Evolutionary conservation across 441 rosid species (phyloP).

Genomic region (Pelargonium australe): DNA sequence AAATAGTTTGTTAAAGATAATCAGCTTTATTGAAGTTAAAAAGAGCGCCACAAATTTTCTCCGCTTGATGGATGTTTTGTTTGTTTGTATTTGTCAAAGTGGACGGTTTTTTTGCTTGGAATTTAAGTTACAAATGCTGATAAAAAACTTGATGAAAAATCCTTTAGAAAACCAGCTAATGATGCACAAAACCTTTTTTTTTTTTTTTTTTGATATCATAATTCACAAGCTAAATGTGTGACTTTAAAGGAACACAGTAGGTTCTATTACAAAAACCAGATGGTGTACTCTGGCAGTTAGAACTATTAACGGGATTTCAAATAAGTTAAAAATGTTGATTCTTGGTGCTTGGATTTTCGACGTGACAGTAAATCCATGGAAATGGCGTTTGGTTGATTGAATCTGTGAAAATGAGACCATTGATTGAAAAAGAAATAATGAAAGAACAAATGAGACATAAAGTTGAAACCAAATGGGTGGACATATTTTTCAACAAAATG

Average conservation of each 20-base stretch:
- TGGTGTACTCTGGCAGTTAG: not conserved
- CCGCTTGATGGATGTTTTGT: not conserved
- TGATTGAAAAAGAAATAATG: too few relatives aligned
- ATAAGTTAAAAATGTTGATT: not conserved
- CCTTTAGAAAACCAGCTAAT: not conserved
- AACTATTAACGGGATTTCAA: not conserved
- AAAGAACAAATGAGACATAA: too few relatives aligned
- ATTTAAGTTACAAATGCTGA: not conserved
- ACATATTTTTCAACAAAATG: too few relatives aligned
- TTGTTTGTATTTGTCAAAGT: not conserved
- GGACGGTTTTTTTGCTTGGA: not conserved
- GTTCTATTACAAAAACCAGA: not conserved
- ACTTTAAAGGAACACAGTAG: not conserved
- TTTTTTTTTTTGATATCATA: not conserved
- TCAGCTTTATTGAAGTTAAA: not conserved
- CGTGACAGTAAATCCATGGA: too few relatives aligned
- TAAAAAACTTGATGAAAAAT: not conserved
- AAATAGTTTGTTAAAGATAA: not conserved
- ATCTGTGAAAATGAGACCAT: too few relatives aligned
- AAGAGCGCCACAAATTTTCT: not conserved
- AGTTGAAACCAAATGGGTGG: too few relatives aligned
- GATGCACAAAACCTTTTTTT: not conserved
- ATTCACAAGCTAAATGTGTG: not conserved
- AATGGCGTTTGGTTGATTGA: too few relatives aligned
- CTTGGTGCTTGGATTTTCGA: too few relatives aligned